Base-by-base conservation (phyloP, 2,329 filamentous ascomycete species). In the Fusarium cicatricum region DNA sequence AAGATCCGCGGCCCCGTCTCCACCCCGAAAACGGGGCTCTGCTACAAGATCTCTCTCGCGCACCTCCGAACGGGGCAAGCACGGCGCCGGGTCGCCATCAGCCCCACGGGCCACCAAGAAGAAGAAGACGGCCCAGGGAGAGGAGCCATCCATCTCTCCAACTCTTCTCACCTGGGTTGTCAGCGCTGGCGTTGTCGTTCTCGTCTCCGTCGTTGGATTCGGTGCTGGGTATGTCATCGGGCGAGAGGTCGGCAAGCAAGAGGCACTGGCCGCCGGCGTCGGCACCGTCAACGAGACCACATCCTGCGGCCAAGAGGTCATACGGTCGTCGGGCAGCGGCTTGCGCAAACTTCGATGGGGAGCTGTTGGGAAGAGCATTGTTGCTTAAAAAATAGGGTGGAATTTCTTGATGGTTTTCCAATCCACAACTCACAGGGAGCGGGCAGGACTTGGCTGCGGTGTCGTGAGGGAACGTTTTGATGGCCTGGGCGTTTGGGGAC, bases 221-320 rank as follows among this genome's bases (percentile, higher is more conserved):
- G 85, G 87, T 3, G 87, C 87, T 9, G 87, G 87, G 11, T 89
- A 88, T 66, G 86, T 88, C 19, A 85, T 89, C 55, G 87, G 87
- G 5, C 78, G 86, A 21, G 87, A 90, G 64, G 85, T 87, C 19
- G 87, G 87, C 3, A 80, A 84, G 29, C 84, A 88, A 61, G 86
- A 90, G 67, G 71, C 76, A 11, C 70, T 82, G n/a, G 74, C 74
- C 10, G 76, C 75, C 14, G 66, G 66, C 32, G 61, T 68, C 36
- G 71, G 75, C 39, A 74, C 74, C 29, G 73, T 79, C 46, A 81
- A 81, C 60, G 74, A 78, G 7, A 75, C 78, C 16, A 76, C 80
- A 3, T 79, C 76, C 5, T 85, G 83, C 58, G 80, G 83, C 7
- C 73, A 77, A 28, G 83, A 86, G 59, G 78, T 85, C 3, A 80